Percentiles rank a stretch among this genome's conserved stretches.
Evolutionary conservation across 2,329 filamentous ascomycete species (phyloP).

Genomic region (Fusarium sp.): DNA sequence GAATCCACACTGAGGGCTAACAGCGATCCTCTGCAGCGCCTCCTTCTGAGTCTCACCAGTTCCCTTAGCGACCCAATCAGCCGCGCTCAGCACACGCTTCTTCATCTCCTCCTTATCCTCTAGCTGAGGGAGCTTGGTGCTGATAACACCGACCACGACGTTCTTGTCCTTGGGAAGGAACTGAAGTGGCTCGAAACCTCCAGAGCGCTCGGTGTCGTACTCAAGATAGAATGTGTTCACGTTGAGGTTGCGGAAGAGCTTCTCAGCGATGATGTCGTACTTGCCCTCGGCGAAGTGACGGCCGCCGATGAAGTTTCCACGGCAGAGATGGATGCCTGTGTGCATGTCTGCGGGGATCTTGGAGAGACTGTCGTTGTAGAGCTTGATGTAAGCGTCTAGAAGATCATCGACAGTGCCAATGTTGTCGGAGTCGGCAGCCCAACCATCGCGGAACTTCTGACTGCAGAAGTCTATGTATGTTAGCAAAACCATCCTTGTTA

Average conservation of each 20-base stretch:
- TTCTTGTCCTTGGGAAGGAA: constrained; percentile 71
- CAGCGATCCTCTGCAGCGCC: constrained; percentile 75
- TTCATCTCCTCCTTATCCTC: constrained; percentile 76
- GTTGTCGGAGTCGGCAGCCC: constrained; percentile 76
- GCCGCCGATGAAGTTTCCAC: constrained; percentile 75
- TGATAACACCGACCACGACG: constrained; percentile 74
- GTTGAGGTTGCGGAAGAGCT: constrained; percentile 73
- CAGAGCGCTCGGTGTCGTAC: constrained; percentile 74
- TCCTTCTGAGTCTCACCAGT: constrained; percentile 73
- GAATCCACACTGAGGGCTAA: constrained; percentile 81
- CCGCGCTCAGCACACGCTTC: constrained; percentile 69
- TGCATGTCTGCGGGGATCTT: constrained; percentile 77
- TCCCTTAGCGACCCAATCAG: constrained; percentile 77
- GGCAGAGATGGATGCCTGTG: constrained; percentile 81
- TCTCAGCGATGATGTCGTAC: constrained; percentile 76
- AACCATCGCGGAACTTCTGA: constrained; percentile 77
- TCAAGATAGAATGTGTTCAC: constrained; percentile 78
- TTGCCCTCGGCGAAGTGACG: constrained; percentile 76
- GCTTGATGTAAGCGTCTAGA: constrained; percentile 79
- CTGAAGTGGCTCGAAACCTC: constrained; percentile 75
- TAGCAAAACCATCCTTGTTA: neutral
- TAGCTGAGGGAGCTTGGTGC: constrained; percentile 71
- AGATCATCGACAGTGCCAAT: constrained; percentile 76
- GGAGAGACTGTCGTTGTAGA: constrained; percentile 80
- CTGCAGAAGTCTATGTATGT: constrained; percentile 75